Conservation (phyloP, 345 rosid species). For the Bruguiera parviflora region DNA sequence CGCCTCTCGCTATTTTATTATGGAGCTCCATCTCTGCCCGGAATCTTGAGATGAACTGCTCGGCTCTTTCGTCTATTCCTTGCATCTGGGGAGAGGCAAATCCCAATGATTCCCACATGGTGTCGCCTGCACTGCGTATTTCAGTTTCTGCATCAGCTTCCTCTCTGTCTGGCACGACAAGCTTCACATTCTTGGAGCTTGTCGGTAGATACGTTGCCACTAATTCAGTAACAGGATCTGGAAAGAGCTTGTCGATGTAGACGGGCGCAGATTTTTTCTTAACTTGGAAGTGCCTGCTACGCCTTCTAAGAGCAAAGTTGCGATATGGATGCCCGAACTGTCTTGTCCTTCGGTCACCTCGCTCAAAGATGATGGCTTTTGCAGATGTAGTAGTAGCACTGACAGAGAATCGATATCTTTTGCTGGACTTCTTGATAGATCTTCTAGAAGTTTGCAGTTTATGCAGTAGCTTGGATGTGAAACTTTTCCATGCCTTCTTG, state of each 20-base stretch:
- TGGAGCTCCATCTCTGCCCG: conserved; percentile 51
- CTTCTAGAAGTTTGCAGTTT: conserved; percentile 43
- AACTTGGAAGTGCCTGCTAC: conserved; percentile 16
- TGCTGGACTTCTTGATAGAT: conserved; percentile 28
- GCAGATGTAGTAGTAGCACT: background rate
- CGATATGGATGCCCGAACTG: background rate
- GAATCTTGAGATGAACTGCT: conserved; percentile 58
- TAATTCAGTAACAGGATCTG: conserved; percentile 15
- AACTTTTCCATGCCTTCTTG: conserved; percentile 68
- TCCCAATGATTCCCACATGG: conserved; percentile 45
- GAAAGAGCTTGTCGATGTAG: conserved; percentile 54
- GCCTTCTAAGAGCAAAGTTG: background rate
- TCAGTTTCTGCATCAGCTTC: background rate
- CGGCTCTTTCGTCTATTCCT: conserved; percentile 73
- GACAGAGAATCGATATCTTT: conserved; percentile 1
- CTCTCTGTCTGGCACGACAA: conserved; percentile 4
- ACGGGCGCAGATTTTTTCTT: conserved; percentile 44
- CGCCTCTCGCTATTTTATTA: conserved; percentile 40
- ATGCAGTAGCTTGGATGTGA: conserved; percentile 53
- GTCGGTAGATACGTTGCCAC: background rate
- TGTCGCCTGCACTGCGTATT: conserved; percentile 24
- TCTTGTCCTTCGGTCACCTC: conserved; percentile 9
- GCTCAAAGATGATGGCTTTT: conserved; percentile 7
- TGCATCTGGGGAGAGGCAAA: conserved; percentile 47
- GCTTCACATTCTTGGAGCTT: background rate